Conservation (phyloP, 768 basidiomycete species). For the Macrolepiota dolichaula region DNA sequence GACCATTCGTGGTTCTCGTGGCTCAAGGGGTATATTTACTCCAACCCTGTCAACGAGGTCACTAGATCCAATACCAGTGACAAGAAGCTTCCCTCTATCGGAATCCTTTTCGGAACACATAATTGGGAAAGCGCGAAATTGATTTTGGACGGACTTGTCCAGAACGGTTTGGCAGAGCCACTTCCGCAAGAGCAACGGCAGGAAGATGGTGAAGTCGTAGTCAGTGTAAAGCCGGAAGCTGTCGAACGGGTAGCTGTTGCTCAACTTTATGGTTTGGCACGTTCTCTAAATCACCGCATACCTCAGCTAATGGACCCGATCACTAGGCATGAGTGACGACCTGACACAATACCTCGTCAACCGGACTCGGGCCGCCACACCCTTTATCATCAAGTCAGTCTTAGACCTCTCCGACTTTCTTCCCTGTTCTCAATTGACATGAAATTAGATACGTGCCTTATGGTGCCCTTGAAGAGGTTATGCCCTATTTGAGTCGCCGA, state of each 20-base stretch:
- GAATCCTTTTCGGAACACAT: slow-evolving; percentile 84
- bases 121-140: slow-evolving; percentile 67
- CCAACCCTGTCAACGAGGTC: background rate
- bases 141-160: slow-evolving; percentile 59
- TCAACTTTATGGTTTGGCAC: slow-evolving; percentile 77
- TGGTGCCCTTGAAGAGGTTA: slow-evolving; percentile 69
- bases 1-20: slow-evolving; percentile 11
- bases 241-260: slow-evolving; percentile 69
- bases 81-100: slow-evolving; percentile 32
- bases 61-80: background rate
- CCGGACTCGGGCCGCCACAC: slow-evolving; percentile 47
- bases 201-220: slow-evolving; percentile 17
- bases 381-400: slow-evolving; percentile 74
- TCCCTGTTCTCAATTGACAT: background rate
- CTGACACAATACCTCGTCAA: slow-evolving; percentile 68
- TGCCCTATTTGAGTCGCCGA: slow-evolving; percentile 86
- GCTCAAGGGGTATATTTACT: slow-evolving; percentile 7
- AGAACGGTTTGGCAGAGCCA: slow-evolving; percentile 46
- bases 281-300: background rate
- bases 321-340: slow-evolving; percentile 79
- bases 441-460: slow-evolving; percentile 64
- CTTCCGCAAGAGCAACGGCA: slow-evolving; percentile 10
- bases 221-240: slow-evolving; percentile 48
- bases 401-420: background rate
- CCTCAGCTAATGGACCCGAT: background rate